A percentile compares a stretch with the other conserved stretches of the same genome.
These are phyloP conservation scores for Daldinia grandis DNA, from an alignment of 495 filamentous ascomycete species.

Conservation along the genomic window DNA sequence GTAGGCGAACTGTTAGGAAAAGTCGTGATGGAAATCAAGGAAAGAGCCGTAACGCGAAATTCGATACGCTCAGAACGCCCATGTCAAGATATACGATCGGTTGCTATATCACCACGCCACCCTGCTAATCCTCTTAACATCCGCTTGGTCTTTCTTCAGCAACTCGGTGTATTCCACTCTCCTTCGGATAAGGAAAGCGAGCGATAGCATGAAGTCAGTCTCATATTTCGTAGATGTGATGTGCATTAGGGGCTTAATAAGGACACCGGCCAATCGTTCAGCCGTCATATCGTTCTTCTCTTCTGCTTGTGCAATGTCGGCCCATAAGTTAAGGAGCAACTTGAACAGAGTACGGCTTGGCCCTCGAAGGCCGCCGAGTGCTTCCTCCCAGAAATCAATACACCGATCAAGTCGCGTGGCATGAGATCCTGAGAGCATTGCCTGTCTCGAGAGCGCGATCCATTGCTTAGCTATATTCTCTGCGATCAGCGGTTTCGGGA, in stretches of 20 bases:
- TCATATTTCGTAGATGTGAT: constrained; percentile 42
- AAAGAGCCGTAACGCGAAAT: not conserved
- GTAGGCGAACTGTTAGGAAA: constrained; percentile 6
- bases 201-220: constrained; percentile 52
- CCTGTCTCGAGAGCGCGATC: constrained; percentile 51
- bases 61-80: not conserved
- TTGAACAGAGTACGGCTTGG: constrained; percentile 52
- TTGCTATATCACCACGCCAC: constrained; percentile 44
- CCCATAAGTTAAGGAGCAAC: constrained; percentile 56
- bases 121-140: constrained; percentile 42
- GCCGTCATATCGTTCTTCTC: constrained; percentile 57
- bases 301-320: constrained; percentile 48
- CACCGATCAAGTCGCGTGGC: constrained; percentile 51
- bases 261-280: constrained; percentile 51
- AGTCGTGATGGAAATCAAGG: constrained; percentile 11
- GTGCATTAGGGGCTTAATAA: constrained; percentile 55
- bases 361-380: constrained; percentile 51
- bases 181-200: constrained; percentile 58
- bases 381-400: constrained; percentile 60
- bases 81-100: not conserved
- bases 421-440: constrained; percentile 45
- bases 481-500: constrained; percentile 49
- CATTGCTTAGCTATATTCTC: constrained; percentile 51
- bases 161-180: constrained; percentile 50
- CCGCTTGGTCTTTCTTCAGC: constrained; percentile 42